phyloP scores from a whole-genome alignment of 2,329 filamentous ascomycete genomes.

The Cladobotryum protrusum region DNA sequence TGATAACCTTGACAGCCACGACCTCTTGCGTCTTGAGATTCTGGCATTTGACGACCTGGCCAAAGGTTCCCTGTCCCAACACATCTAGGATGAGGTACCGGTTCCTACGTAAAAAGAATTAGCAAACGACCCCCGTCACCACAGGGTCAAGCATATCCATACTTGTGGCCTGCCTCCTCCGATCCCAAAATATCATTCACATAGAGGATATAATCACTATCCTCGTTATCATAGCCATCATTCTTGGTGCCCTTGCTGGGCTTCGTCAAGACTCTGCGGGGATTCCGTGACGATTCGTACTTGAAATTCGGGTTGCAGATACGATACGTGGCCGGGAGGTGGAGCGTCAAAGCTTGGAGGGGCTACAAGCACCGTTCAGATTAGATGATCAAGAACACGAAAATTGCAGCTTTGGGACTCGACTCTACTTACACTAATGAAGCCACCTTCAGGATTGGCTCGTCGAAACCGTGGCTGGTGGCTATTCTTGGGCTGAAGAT shows the following conservation, averaged over 20 bases:
- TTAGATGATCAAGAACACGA: not conserved
- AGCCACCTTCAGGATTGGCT: constrained; percentile 93
- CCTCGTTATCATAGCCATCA: constrained; percentile 97
- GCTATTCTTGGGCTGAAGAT: constrained; percentile 79
- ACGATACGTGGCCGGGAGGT: constrained; percentile 90
- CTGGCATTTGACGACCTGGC: constrained; percentile 98
- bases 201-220: constrained; percentile 98
- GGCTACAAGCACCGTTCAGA: constrained; percentile 48
- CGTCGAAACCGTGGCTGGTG: constrained; percentile 83
- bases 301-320: constrained; percentile 98
- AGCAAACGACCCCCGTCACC: not conserved
- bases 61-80: constrained; percentile 93
- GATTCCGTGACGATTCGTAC: constrained; percentile 96
- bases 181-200: constrained; percentile 98
- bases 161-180: constrained; percentile 97
- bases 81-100: constrained; percentile 96
- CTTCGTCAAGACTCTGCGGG: constrained; percentile 90
- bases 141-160: constrained; percentile 27
- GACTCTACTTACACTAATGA: constrained; percentile 73
- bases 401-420: not conserved
- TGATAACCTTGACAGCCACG: constrained; percentile 97
- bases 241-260: constrained; percentile 98
- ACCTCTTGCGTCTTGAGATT: constrained; percentile 98
- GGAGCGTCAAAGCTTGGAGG: constrained; percentile 87
- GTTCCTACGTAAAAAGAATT: constrained; percentile 51